Evolutionary conservation across 441 rosid species (phyloP), one percentile per base, ranked within the genome.

Genomic region (Pelargonium cotyledonis): DNA sequence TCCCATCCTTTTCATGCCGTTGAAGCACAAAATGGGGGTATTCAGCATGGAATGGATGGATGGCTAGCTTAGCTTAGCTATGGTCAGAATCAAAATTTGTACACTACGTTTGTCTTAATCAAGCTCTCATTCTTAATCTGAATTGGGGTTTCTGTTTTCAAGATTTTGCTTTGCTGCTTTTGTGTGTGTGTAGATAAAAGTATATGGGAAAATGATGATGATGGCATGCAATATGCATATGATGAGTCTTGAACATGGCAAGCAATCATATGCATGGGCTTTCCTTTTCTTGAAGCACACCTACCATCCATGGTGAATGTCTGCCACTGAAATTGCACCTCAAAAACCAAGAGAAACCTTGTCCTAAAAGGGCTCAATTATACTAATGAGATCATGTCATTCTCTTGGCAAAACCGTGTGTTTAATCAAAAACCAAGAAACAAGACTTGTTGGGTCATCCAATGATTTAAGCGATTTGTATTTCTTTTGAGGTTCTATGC

Each of bases 261-360:
- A 63, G 66, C 72, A 78, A 80, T 75, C 70, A 78, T 80, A 61
- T 55, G 79, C n/a, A n/a, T n/a, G n/a, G 38, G 4, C 66, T 63
- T 69, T 61, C 53, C 44, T 73, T 78, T 72, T 21, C 65, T 64
- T 69, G 79, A 71, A 75, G 75, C 81, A 75, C 67, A 77, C 75
- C 76, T 64, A 80, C 82, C 82, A 72, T 66, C 67, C 75, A 67
- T 66, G 75, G 75, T 47, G 68, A 68, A 38, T 86, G 84, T 75
- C 81, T 72, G 76, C 86, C 87, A 78, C 74, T 79, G 71, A 74
- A 68, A 64, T 26, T 40, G 71, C 77, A 74, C 66, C 68, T 67
- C 57, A 49, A 49, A 29, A 29, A 1, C 31, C 31, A 29, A 29
- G 31, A 1, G 31, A 29, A 29, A 12, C 57, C 18, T 49, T 49